Evolutionary conservation across 768 basidiomycete species (phyloP).

Genomic region (Candolleomyces aberdarensis): DNA sequence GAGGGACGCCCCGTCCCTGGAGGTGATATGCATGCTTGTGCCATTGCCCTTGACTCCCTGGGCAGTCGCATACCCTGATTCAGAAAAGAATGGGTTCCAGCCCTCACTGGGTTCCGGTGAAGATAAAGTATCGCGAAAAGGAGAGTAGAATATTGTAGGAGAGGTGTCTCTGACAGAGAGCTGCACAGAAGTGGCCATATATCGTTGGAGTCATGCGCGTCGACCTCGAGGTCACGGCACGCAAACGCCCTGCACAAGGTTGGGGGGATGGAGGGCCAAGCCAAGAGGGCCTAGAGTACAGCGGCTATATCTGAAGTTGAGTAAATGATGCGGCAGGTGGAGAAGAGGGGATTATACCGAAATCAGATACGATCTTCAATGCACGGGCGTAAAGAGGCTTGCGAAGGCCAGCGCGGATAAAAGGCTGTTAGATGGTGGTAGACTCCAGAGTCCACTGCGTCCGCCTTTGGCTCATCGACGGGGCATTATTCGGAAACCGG

Average conservation of each 20-base stretch:
- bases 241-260: not conserved
- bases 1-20: conserved; percentile 52
- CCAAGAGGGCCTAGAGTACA: not conserved
- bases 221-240: not conserved
- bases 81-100: conserved; percentile 65
- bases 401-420: conserved; percentile 11
- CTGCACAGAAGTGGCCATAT: conserved; percentile 27
- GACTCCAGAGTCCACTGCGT: not conserved
- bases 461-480: not conserved
- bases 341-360: conserved; percentile 5
- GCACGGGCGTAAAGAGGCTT: conserved; percentile 4
- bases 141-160: conserved; percentile 57
- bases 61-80: conserved; percentile 43
- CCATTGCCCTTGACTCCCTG: conserved; percentile 49
- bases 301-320: not conserved
- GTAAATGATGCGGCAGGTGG: not conserved
- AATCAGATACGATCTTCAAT: conserved; percentile 7
- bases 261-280: not conserved
- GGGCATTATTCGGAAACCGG: not conserved
- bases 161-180: conserved; percentile 66
- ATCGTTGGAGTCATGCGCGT: conserved; percentile 11
- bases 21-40: conserved; percentile 61
- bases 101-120: conserved; percentile 48
- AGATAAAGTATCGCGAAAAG: conserved; percentile 54
- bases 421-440: conserved; percentile 2